Evolutionary conservation across 139 green algal species (phyloP).

Genomic region (Tetratostichococcus sp.): DNA sequence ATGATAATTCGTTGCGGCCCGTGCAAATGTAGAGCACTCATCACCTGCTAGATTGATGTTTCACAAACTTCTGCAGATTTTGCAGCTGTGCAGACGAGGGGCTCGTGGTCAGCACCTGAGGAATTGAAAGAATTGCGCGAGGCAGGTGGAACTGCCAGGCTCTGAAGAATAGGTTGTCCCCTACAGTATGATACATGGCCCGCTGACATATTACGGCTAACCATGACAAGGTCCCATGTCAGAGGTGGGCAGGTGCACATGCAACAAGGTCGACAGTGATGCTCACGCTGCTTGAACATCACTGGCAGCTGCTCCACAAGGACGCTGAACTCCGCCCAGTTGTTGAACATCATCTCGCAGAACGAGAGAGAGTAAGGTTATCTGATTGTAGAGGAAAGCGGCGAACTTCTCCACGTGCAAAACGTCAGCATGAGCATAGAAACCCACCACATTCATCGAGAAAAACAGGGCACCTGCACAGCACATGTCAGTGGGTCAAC

Average conservation of each 20-base stretch:
- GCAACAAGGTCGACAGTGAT: conserved; percentile 21
- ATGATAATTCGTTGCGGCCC: no score
- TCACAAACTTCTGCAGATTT: no score
- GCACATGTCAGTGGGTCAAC: neutral
- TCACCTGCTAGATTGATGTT: no score
- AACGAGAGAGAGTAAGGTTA: neutral
- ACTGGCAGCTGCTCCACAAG: neutral
- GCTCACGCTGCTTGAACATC: conserved; percentile 35
- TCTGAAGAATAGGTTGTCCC: neutral
- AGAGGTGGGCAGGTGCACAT: no score
- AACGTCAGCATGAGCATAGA: neutral
- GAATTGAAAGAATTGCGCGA: neutral
- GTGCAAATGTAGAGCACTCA: no score
- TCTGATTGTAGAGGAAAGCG: no score
- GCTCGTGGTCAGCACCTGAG: no score
- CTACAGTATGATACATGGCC: no score
- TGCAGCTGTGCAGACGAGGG: no score
- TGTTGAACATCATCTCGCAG: neutral
- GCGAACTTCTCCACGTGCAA: neutral
- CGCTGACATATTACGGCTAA: no score
- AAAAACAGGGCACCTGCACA: neutral
- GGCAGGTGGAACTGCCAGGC: neutral
- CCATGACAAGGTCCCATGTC: no score
- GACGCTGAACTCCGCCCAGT: neutral
- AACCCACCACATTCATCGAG: neutral